Evolutionary conservation across 768 basidiomycete species (phyloP), one percentile per base, ranked within the genome.

Genomic region (Podaxis sp.): DNA sequence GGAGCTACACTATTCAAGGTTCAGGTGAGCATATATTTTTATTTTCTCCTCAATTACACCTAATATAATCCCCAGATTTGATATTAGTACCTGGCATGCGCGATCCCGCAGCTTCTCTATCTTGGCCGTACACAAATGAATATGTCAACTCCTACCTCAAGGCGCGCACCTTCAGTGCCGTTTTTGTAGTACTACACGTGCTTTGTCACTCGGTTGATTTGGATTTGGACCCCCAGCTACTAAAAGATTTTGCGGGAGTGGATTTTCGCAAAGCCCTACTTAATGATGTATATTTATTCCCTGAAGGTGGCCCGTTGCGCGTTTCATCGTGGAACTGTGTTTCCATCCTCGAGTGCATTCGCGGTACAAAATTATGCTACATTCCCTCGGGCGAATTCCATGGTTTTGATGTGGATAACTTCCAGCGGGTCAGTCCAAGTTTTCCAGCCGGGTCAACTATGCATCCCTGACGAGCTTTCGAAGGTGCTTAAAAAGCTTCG

Each of bases 21-120:
- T 33, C 33, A 33, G 33, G 33, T 33, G 0, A 24, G 68, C 17
- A 77, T 83, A 4, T 82, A 44, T 8, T 1, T 15, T 5, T 44
- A n/a, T n/a, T 33, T 33, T 10, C 8, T 10, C 8, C 10, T 33
- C 8, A 33, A 33, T 33, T 33, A 33, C 10, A 10, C 3, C 24
- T 22, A 50, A 13, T 46, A 5, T 0, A n/a, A 6, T 49, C 22
- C 4, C 20, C 4, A 49, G 48, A 49, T 2, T n/a, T 49, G 4
- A 6, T 11, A 11, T 24, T 22, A 8, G 48, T 6, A 0, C 22
- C 48, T 8, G 22, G 20, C 48, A 8, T 49, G 20, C 8, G 1
- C 6, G 24, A 24, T 24, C 3, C 49, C 0, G 22, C 20, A 22
- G 0, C 12, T 13, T 50, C n/a, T 1, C 49, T 50, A 12, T 26